These are phyloP conservation scores for Alternaria brassicae DNA, from an alignment of 2,329 filamentous ascomycete species.

Conservation along the genomic window DNA sequence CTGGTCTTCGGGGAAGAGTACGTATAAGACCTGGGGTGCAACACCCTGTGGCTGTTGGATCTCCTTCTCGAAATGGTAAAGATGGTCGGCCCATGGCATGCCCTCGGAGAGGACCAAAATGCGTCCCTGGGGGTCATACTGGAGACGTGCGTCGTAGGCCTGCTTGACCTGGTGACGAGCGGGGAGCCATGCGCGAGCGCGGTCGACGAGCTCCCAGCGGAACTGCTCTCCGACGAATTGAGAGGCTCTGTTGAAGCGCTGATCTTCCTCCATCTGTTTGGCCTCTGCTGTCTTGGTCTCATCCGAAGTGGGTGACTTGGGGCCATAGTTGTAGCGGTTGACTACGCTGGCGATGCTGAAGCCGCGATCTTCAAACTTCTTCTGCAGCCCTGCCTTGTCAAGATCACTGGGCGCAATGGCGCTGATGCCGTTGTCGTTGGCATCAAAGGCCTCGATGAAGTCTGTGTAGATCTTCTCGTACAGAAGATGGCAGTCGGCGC, in stretches of 20 bases:
- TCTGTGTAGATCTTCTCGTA: conserved; percentile 90
- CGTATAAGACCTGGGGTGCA: conserved; percentile 75
- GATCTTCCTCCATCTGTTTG: conserved; percentile 77
- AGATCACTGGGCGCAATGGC: conserved; percentile 77
- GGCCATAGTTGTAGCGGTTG: conserved; percentile 79
- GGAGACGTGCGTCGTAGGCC: conserved; percentile 73
- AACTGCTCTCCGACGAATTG: conserved; percentile 89
- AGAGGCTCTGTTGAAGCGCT: conserved; percentile 78
- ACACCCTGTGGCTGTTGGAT: conserved; percentile 49
- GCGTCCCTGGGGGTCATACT: conserved; percentile 76
- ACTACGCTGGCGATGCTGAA: conserved; percentile 88
- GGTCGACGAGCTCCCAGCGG: conserved; percentile 78
- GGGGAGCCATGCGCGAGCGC: conserved; percentile 80
- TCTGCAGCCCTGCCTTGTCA: conserved; percentile 73
- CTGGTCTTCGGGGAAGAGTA: conserved; percentile 84
- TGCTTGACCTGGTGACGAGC: conserved; percentile 79
- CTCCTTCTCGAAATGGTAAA: conserved; percentile 81
- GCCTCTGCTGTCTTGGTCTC: conserved; percentile 48
- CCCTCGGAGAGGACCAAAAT: conserved; percentile 80
- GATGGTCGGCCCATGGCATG: conserved; percentile 95
- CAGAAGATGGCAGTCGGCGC: conserved; percentile 73
- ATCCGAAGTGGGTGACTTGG: conserved; percentile 53
- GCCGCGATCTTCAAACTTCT: conserved; percentile 81
- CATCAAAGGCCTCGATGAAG: conserved; percentile 95
- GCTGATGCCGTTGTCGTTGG: conserved; percentile 94